Conservation (phyloP, 2,329 filamentous ascomycete genomes). For the Aspergillus melleus region DNA sequence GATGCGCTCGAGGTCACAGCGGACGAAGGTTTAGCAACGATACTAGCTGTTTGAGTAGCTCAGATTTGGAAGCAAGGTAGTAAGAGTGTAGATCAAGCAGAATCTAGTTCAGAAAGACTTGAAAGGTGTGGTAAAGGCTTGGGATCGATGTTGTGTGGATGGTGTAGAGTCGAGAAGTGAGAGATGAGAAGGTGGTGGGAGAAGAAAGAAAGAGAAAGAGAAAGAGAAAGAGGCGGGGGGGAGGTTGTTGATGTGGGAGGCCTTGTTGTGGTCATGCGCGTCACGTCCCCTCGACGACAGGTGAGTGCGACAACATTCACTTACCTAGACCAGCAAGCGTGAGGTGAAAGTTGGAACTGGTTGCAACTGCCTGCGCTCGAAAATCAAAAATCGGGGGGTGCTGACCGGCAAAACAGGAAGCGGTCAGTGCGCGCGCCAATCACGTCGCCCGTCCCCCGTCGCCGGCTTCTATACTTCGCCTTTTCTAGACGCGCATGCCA, state of each 20-base stretch:
- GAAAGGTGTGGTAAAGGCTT: neutral
- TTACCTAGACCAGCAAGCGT: conserved; percentile 10
- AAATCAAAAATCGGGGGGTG: conserved; percentile 17
- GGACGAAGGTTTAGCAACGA: neutral
- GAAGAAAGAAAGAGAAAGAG: conserved; percentile 7
- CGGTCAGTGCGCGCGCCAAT: conserved; percentile 13
- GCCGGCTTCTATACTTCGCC: neutral
- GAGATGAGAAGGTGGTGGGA: conserved; percentile 4
- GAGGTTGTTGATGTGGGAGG: neutral
- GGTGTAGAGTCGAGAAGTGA: conserved; percentile 4
- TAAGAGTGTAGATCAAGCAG: neutral
- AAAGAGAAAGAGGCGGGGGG: conserved; percentile 5
- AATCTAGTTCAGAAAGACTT: neutral
- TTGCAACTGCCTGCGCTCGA: conserved; percentile 4
- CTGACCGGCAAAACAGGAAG: conserved; percentile 17
- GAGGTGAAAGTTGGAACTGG: neutral
- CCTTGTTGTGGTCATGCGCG: conserved; percentile 6
- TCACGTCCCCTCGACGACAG: conserved; percentile 4
- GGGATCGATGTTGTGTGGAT: neutral
- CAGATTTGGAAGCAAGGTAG: neutral
- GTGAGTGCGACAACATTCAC: conserved; percentile 10
- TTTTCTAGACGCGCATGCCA: neutral
- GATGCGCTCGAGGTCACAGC: conserved; percentile 1
- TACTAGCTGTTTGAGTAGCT: neutral
- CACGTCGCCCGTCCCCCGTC: neutral